Conservation (phyloP, 352 stramenopile species). For the Globisporangium paddicum region DNA sequence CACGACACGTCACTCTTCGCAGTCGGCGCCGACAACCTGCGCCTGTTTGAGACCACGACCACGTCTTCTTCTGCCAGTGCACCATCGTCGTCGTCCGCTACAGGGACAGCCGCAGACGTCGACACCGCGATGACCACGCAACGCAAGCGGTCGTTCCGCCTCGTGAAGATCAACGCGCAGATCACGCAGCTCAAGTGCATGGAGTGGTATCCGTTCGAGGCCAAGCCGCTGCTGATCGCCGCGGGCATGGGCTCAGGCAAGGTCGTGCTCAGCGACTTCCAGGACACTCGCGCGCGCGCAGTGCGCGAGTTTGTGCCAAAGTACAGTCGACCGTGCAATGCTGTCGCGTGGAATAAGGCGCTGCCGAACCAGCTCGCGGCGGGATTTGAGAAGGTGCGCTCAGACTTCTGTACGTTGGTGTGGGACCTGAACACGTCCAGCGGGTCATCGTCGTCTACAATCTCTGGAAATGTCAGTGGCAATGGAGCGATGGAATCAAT, state of each 20-base stretch:
- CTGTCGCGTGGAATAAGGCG: conserved; percentile 77
- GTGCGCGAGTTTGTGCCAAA: conserved; percentile 77
- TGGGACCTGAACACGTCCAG: conserved; percentile 72
- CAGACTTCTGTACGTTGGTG: conserved; percentile 80
- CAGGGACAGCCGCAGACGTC: conserved; percentile 1
- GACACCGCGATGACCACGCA: conserved; percentile 44
- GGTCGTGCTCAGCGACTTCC: conserved; percentile 79
- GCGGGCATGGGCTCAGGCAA: conserved; percentile 73
- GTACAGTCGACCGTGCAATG: conserved; percentile 79
- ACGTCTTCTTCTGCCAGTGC: neutral
- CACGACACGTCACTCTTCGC: conserved; percentile 81
- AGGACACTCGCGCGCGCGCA: conserved; percentile 52
- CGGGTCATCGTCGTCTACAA: conserved; percentile 10
- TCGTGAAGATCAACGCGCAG: conserved; percentile 77
- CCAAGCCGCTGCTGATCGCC: conserved; percentile 70
- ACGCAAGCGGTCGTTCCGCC: conserved; percentile 78
- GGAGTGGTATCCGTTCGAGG: conserved; percentile 77
- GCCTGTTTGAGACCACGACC: conserved; percentile 69
- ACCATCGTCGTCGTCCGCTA: conserved; percentile 2
- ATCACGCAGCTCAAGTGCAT: conserved; percentile 79
- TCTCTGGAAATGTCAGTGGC: conserved; percentile 16
- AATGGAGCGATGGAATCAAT: conserved; percentile 23
- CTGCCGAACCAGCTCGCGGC: conserved; percentile 72
- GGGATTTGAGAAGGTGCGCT: conserved; percentile 85
- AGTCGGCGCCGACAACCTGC: conserved; percentile 76